Conservation (phyloP, 495 filamentous ascomycete species). For the Cudoniella acicularis region DNA sequence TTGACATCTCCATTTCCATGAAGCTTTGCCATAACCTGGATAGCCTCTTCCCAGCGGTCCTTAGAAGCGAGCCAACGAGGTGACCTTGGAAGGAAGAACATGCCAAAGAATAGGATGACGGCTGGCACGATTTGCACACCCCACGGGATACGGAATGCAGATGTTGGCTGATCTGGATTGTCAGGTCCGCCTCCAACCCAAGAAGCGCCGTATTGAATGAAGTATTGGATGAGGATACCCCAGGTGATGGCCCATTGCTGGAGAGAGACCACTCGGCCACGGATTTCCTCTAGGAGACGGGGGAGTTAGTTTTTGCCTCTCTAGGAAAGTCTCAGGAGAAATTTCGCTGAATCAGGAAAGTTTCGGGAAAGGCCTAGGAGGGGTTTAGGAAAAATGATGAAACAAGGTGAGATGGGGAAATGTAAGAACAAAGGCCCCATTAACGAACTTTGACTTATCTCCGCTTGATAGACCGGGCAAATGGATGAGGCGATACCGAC, state of each 20-base stretch:
- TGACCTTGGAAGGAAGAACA: slow-evolving; percentile 70
- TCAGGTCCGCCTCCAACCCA: slow-evolving; percentile 56
- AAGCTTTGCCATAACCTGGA: slow-evolving; percentile 57
- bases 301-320: too few relatives aligned
- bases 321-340: too few relatives aligned
- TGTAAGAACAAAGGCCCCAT: too few relatives aligned
- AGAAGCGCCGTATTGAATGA: slow-evolving; percentile 69
- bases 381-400: too few relatives aligned
- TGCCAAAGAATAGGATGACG: slow-evolving; percentile 57
- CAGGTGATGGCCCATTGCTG: slow-evolving; percentile 81
- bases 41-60: slow-evolving; percentile 72
- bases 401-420: too few relatives aligned
- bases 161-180: slow-evolving; percentile 50
- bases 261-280: slow-evolving; percentile 69
- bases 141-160: slow-evolving; percentile 73
- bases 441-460: too few relatives aligned
- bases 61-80: slow-evolving; percentile 73
- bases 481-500: slow-evolving; percentile 73
- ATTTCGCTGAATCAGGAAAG: too few relatives aligned
- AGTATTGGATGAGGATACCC: slow-evolving; percentile 63
- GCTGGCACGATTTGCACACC: slow-evolving; percentile 69
- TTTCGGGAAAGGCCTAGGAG: too few relatives aligned
- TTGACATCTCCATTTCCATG: slow-evolving; percentile 60
- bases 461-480: slow-evolving; percentile 76
- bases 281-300: slow-evolving; percentile 74